phyloP scores from a whole-genome alignment of 2,329 filamentous ascomycete species.

The Alternaria arbusti region DNA sequence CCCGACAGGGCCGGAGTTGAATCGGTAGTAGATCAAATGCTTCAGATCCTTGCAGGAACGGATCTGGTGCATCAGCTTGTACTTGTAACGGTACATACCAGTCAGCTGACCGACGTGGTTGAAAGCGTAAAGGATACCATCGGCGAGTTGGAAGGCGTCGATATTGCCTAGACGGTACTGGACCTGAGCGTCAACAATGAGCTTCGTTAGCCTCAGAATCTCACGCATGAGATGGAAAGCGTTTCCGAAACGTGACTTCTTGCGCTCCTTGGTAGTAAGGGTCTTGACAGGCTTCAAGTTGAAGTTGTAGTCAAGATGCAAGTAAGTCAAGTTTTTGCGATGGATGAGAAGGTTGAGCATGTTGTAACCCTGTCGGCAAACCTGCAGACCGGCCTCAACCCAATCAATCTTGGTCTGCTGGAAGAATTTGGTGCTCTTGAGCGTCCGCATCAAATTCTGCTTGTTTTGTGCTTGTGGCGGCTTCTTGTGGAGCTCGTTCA shows the following conservation, averaged over 20 bases:
- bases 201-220: constrained; percentile 91
- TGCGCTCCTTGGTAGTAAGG: constrained; percentile 96
- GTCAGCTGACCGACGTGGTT: constrained; percentile 98
- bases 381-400: constrained; percentile 98
- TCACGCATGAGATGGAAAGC: constrained; percentile 99
- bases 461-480: constrained; percentile 95
- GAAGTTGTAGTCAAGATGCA: constrained; percentile 99
- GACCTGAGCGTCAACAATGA: constrained; percentile 98
- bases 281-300: constrained; percentile 99
- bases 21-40: constrained; percentile 98
- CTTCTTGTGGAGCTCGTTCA: constrained; percentile 97
- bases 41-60: constrained; percentile 98
- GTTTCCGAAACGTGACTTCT: constrained; percentile 99
- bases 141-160: constrained; percentile 96
- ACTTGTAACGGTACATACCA: constrained; percentile 99
- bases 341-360: constrained; percentile 98
- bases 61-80: constrained; percentile 99
- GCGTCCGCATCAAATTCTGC: constrained; percentile 84
- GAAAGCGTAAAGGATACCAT: constrained; percentile 98
- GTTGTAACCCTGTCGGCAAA: constrained; percentile 98
- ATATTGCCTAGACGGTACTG: constrained; percentile 98
- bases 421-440: constrained; percentile 99
- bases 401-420: constrained; percentile 99
- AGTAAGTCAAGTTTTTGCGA: constrained; percentile 96
- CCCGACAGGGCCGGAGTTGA: constrained; percentile 95